A percentile compares a stretch with the other conserved stretches of the same genome.
Conservation (phyloP, 495 filamentous ascomycete species). For the Tuber microsphaerosporum region DNA sequence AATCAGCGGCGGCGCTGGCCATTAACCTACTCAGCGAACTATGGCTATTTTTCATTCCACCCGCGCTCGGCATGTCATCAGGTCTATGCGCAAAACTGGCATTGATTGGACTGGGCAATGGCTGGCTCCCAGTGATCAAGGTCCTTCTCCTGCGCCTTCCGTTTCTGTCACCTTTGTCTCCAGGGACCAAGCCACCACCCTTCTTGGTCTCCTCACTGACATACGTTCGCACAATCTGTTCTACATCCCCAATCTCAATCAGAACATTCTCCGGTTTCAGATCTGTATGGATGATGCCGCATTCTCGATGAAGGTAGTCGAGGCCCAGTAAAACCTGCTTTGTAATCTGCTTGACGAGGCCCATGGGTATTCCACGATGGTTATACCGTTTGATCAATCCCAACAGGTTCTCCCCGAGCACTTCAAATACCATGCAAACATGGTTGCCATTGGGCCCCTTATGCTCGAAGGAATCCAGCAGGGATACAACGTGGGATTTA, state of each 20-base stretch:
- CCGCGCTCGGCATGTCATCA: conserved; percentile 48
- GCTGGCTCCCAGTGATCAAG: conserved; percentile 94
- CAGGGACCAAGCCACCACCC: conserved; percentile 44
- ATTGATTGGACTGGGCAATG: conserved; percentile 88
- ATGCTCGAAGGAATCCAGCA: conserved; percentile 94
- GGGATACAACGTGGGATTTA: conserved; percentile 85
- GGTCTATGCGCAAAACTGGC: conserved; percentile 67
- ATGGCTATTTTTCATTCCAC: conserved; percentile 55
- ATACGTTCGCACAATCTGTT: conserved; percentile 88
- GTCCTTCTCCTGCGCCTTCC: conserved; percentile 80
- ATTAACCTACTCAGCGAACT: conserved; percentile 73
- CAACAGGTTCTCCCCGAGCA: conserved; percentile 88
- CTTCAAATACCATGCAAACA: conserved; percentile 99
- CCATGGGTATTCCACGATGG: conserved; percentile 91
- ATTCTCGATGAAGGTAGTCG: conserved; percentile 94
- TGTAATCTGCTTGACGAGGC: conserved; percentile 94
- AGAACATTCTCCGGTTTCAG: conserved; percentile 96
- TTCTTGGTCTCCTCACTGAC: conserved; percentile 73
- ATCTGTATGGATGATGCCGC: conserved; percentile 98
- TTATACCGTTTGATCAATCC: conserved; percentile 98
- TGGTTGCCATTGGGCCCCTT: conserved; percentile 94
- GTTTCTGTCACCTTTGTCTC: conserved; percentile 80
- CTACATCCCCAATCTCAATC: conserved; percentile 98
- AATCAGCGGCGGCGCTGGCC: conserved; percentile 30
- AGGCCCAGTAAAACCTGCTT: conserved; percentile 94